Percentiles rank a stretch among this genome's conserved stretches.
phyloP scores from a whole-genome alignment of 179 eudicot species.

The Beta corolliflora region DNA sequence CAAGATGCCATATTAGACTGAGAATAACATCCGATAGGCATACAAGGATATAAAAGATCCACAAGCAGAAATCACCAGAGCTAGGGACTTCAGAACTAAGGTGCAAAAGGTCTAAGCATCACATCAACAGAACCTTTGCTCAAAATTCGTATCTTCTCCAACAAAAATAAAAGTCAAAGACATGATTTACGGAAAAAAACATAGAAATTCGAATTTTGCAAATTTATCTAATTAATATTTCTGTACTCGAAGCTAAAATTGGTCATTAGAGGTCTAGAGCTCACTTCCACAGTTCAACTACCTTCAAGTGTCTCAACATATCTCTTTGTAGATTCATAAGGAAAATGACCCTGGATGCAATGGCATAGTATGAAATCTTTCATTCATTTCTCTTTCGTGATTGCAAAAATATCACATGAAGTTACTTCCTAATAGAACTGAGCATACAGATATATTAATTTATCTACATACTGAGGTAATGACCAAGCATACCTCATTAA shows the following conservation, averaged over 20 bases:
- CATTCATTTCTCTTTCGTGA: not conserved
- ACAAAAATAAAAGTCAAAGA: not conserved
- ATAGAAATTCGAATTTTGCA: not conserved
- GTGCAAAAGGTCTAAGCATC: not conserved
- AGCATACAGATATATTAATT: not conserved
- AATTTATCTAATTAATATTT: not conserved
- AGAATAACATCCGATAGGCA: not conserved
- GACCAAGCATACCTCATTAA: slow-evolving; percentile 29
- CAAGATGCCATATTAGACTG: not conserved
- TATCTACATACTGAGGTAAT: not conserved
- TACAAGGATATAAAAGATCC: not conserved
- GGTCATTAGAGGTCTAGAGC: not conserved
- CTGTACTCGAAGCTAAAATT: not conserved
- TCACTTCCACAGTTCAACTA: not conserved
- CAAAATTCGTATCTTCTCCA: not conserved
- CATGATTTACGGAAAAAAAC: not conserved
- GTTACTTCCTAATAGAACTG: not conserved
- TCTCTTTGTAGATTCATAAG: not conserved
- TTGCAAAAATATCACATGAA: slow-evolving; percentile 4
- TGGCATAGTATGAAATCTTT: not conserved
- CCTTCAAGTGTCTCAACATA: not conserved
- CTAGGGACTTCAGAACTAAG: not conserved
- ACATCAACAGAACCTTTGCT: not conserved
- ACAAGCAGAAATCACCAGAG: not conserved
- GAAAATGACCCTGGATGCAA: slow-evolving; percentile 5